These are phyloP conservation scores for Casuarina cunninghamiana DNA, from an alignment of 306 rosid genomes.

Conservation along the genomic window DNA sequence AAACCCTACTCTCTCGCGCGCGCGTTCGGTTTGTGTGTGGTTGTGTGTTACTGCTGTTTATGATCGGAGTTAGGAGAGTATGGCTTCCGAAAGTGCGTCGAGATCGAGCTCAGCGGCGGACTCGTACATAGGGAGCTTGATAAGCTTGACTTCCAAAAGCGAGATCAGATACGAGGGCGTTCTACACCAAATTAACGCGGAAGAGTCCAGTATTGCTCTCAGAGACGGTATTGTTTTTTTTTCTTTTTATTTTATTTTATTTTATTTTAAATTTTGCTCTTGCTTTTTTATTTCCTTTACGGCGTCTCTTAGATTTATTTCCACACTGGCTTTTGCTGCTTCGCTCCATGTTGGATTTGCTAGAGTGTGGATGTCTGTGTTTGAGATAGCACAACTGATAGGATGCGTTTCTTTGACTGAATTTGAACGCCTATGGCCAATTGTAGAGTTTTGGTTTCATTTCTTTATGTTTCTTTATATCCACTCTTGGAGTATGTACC, in stretches of 20 bases:
- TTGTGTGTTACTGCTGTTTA: not conserved
- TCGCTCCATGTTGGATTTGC: not conserved
- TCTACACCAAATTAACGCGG: constrained; percentile 69
- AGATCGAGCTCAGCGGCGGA: constrained; percentile 56
- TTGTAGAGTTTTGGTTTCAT: not conserved
- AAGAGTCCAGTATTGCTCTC: constrained; percentile 81
- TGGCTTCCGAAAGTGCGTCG: constrained; percentile 46
- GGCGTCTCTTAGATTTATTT: not conserved
- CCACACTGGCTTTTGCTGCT: not conserved
- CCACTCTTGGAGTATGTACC: not conserved
- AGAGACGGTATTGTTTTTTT: constrained; percentile 47
- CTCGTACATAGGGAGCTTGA: constrained; percentile 76
- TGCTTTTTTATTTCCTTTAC: too few relatives aligned
- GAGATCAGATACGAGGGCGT: constrained; percentile 85
- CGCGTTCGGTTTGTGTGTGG: not conserved
- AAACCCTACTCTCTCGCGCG: constrained; percentile 49
- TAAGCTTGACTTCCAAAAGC: constrained; percentile 78
- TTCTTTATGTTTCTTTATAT: not conserved
- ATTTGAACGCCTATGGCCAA: not conserved
- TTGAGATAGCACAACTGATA: not conserved
- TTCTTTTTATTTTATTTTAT: not conserved
- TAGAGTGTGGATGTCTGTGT: not conserved
- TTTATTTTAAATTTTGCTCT: not conserved
- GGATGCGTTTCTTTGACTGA: not conserved
- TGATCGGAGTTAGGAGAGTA: constrained; percentile 34